Evolutionary conservation across 2,329 filamentous ascomycete genomes (phyloP).

Genomic region (Stagonosporopsis vannaccii): DNA sequence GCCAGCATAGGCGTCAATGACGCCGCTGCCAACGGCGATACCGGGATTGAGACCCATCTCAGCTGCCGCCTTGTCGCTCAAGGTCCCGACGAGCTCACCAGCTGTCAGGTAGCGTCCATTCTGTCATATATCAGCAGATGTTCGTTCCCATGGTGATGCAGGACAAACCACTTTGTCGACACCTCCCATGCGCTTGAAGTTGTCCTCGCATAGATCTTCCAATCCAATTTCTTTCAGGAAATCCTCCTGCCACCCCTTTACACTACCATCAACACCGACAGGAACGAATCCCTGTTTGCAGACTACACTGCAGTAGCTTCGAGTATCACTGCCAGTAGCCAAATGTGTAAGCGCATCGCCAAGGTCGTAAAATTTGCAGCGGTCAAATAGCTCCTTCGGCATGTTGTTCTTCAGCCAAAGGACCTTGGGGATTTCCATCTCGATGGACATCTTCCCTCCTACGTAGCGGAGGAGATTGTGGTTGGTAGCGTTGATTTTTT

Average conservation of each 20-base stretch:
- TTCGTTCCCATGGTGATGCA: slow-evolving; percentile 19
- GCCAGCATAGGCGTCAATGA: slow-evolving; percentile 97
- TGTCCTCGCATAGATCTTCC: slow-evolving; percentile 80
- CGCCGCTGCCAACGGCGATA: slow-evolving; percentile 92
- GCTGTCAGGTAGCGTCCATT: slow-evolving; percentile 91
- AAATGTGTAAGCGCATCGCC: slow-evolving; percentile 92
- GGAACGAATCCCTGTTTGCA: slow-evolving; percentile 98
- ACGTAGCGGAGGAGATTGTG: slow-evolving; percentile 96
- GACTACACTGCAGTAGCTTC: slow-evolving; percentile 94
- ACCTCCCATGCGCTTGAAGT: slow-evolving; percentile 93
- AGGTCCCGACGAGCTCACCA: slow-evolving; percentile 84
- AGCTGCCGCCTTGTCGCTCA: slow-evolving; percentile 81
- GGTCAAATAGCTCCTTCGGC: slow-evolving; percentile 86
- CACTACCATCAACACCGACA: slow-evolving; percentile 94
- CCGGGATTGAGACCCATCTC: slow-evolving; percentile 86
- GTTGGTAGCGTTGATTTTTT: slow-evolving; percentile 88
- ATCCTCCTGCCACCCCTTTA: slow-evolving; percentile 98
- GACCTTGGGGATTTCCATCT: slow-evolving; percentile 99
- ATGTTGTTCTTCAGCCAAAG: slow-evolving; percentile 99
- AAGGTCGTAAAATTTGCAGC: slow-evolving; percentile 97
- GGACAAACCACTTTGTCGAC: slow-evolving; percentile 89
- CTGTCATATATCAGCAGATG: slow-evolving; percentile 61
- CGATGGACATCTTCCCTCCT: slow-evolving; percentile 96
- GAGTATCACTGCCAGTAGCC: slow-evolving; percentile 87
- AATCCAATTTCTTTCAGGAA: slow-evolving; percentile 89